Conservation (phyloP, 2,329 filamentous ascomycete species). For the Leptographium galeiforme region DNA sequence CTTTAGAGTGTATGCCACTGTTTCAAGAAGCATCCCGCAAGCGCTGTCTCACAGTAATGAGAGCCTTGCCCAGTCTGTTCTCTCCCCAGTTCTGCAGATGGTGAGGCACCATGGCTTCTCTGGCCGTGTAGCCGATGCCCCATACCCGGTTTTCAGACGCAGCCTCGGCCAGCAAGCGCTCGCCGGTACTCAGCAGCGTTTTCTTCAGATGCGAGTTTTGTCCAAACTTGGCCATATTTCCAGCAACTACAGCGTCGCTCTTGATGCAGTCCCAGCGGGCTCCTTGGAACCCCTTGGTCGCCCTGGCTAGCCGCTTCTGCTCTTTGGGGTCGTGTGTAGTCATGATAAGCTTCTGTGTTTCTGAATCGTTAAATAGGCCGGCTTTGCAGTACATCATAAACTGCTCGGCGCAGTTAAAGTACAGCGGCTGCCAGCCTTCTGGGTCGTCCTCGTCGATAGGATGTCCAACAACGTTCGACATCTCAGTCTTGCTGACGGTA, state of each 20-base stretch:
- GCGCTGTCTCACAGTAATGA: constrained; percentile 39
- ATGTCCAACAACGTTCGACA: constrained; percentile 16
- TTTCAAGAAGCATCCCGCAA: neutral
- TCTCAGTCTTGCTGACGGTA: constrained; percentile 15
- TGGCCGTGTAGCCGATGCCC: constrained; percentile 48
- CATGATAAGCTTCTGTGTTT: constrained; percentile 2
- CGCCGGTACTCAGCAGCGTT: constrained; percentile 41
- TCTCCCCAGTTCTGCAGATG: constrained; percentile 42
- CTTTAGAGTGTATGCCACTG: too few relatives aligned
- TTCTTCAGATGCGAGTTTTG: neutral
- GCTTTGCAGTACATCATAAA: constrained; percentile 12
- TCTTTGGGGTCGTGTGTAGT: constrained; percentile 6
- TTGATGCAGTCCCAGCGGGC: constrained; percentile 8
- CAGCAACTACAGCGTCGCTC: constrained; percentile 40
- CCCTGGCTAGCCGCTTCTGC: constrained; percentile 6
- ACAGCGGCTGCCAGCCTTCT: constrained; percentile 11
- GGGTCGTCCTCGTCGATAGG: constrained; percentile 8
- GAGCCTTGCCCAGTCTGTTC: constrained; percentile 49
- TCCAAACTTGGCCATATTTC: constrained; percentile 47
- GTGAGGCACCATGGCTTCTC: constrained; percentile 28
- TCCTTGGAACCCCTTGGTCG: constrained; percentile 1
- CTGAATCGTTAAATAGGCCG: constrained; percentile 2
- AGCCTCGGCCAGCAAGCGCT: constrained; percentile 48
- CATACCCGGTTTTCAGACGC: constrained; percentile 48
- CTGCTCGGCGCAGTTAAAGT: constrained; percentile 17